Percentiles rank a stretch among this genome's conserved stretches.
Evolutionary conservation across 495 filamentous ascomycete species (phyloP).

Genomic region (Lophiostoma macrostomum): DNA sequence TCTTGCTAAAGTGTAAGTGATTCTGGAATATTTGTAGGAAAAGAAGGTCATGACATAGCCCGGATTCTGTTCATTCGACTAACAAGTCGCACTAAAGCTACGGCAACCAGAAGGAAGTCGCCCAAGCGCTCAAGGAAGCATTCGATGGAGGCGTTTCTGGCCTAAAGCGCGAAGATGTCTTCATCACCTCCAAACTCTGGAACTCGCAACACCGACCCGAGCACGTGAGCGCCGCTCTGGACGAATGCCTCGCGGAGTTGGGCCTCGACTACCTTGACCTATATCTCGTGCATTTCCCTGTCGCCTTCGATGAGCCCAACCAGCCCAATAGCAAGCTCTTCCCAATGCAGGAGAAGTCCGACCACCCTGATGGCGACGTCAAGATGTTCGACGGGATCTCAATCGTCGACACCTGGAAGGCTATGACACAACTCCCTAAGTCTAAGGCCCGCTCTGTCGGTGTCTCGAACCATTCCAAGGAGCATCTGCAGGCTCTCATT

Average conservation of each 20-base stretch:
- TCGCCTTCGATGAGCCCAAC: slow-evolving; percentile 37
- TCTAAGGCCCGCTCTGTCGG: slow-evolving; percentile 73
- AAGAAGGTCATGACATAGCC: too few relatives aligned
- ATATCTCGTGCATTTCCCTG: slow-evolving; percentile 62
- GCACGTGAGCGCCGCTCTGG: slow-evolving; percentile 53
- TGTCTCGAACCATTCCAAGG: slow-evolving; percentile 80
- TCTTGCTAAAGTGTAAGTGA: slow-evolving; percentile 9
- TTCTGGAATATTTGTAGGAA: too few relatives aligned
- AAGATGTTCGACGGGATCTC: slow-evolving; percentile 59
- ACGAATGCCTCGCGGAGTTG: slow-evolving; percentile 58
- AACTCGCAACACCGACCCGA: slow-evolving; percentile 62
- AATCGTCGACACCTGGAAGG: slow-evolving; percentile 83
- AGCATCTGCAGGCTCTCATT: slow-evolving; percentile 78
- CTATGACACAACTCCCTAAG: slow-evolving; percentile 74
- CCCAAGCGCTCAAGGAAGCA: slow-evolving; percentile 47
- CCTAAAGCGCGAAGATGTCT: slow-evolving; percentile 57
- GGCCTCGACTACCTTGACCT: slow-evolving; percentile 64
- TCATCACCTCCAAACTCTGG: slow-evolving; percentile 68
- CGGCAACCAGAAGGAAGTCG: slow-evolving; percentile 51
- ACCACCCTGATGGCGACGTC: slow-evolving; percentile 53
- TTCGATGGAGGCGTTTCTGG: slow-evolving; percentile 46
- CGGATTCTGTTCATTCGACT: too few relatives aligned
- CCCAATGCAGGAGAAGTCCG: slow-evolving; percentile 47
- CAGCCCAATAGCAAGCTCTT: slow-evolving; percentile 34
- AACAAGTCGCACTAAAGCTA: too few relatives aligned